Evolutionary conservation across 2,329 filamentous ascomycete genomes (phyloP).

Genomic region (Periconia macrospinosa): DNA sequence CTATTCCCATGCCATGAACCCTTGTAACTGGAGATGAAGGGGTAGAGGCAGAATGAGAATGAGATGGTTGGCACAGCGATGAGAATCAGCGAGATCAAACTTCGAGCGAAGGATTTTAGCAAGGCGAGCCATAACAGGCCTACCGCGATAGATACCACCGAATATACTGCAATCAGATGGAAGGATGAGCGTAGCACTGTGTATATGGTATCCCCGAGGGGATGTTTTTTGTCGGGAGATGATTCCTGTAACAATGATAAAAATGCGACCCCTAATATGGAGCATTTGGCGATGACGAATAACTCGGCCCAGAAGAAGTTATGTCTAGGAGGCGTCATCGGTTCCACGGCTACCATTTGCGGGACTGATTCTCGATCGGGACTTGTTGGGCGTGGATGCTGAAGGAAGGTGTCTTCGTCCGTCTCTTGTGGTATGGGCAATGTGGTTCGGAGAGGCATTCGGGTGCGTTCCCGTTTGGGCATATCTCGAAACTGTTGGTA

Average conservation of each 20-base stretch:
- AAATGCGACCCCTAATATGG: constrained; percentile 84
- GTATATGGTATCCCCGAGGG: constrained; percentile 92
- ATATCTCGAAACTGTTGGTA: constrained; percentile 60
- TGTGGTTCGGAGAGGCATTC: constrained; percentile 45
- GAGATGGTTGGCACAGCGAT: constrained; percentile 84
- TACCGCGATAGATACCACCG: constrained; percentile 83
- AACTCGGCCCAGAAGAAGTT: constrained; percentile 92
- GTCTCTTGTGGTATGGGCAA: constrained; percentile 53
- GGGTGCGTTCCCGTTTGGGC: constrained; percentile 40
- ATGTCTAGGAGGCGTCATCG: constrained; percentile 56
- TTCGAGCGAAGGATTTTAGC: constrained; percentile 82
- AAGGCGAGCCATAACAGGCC: constrained; percentile 89
- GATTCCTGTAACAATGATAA: constrained; percentile 89
- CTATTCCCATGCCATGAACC: constrained; percentile 72
- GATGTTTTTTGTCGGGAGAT: constrained; percentile 66
- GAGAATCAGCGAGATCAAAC: constrained; percentile 78
- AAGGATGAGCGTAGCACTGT: constrained; percentile 84
- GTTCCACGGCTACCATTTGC: constrained; percentile 58
- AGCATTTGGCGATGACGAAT: constrained; percentile 81
- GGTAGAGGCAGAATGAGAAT: constrained; percentile 87
- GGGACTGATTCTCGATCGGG: constrained; percentile 58
- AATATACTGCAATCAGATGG: constrained; percentile 87
- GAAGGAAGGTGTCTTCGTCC: constrained; percentile 52
- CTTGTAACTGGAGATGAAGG: constrained; percentile 86
- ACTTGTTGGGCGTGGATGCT: constrained; percentile 49